These are phyloP conservation scores for Aphanoascus verrucosus DNA, from an alignment of 2,329 filamentous ascomycete genomes.

Conservation along the genomic window DNA sequence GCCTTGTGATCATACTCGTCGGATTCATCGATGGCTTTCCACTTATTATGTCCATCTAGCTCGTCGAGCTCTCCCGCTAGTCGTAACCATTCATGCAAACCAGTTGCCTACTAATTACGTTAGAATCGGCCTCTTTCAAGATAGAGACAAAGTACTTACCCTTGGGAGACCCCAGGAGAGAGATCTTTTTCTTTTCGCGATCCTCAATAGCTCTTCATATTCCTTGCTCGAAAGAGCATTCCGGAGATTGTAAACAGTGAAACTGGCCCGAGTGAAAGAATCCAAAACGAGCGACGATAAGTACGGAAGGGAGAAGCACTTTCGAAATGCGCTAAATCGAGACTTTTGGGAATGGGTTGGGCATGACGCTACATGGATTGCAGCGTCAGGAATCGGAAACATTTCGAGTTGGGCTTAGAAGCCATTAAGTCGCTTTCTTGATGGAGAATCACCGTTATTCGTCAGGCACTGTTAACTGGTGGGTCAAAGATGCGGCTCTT, in stretches of 20 bases:
- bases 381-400: slow-evolving; percentile 1
- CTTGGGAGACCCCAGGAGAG: slow-evolving; percentile 2
- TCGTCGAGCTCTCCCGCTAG: slow-evolving; percentile 67
- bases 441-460: neutral
- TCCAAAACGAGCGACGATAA: slow-evolving; percentile 1
- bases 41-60: slow-evolving; percentile 67
- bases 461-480: neutral
- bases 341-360: neutral
- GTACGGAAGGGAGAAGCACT: neutral
- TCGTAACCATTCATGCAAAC: slow-evolving; percentile 60
- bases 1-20: slow-evolving; percentile 61
- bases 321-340: neutral
- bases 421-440: neutral
- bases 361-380: neutral
- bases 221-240: neutral
- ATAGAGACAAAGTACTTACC: neutral
- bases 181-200: neutral
- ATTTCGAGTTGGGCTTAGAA: neutral
- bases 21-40: slow-evolving; percentile 61
- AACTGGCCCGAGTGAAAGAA: neutral
- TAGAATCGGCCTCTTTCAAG: neutral
- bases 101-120: slow-evolving; percentile 13
- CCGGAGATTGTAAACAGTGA: neutral
- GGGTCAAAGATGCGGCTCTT: neutral
- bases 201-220: neutral